Base-by-base conservation (phyloP, 2,329 filamentous ascomycete genomes). In the Macroventuria anomochaeta region DNA sequence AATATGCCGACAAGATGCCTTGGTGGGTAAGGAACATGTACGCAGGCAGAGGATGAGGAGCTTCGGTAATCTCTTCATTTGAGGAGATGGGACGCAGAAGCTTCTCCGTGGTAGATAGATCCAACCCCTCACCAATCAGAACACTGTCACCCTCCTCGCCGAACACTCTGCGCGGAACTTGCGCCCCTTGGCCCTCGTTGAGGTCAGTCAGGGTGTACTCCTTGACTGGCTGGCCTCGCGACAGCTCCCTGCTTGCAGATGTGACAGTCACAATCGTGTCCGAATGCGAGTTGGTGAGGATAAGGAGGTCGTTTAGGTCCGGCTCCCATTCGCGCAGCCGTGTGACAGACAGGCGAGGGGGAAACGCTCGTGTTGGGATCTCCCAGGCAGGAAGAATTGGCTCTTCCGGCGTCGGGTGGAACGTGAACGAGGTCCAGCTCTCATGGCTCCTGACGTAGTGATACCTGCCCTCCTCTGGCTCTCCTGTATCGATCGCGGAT, bases 11-110 rank as follows among this genome's bases (percentile, higher is more conserved):
- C 13, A 99, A 79, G 8, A 96, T 78, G 59, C 95, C 95, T 67
- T 97, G 91, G 61, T 96, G 88, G 55, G 96, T 97, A 13, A 99
- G 79, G 25, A 91, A 83, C 81, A 95, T 88, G 34, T 96, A 80
- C 10, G 88, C 91, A 5, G 95, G 95, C 7, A 97, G 76, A 11
- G 95, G 93, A 1, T 85, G 87, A 0, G 88, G 83, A 4, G 92
- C 96, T 65, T 93, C 84, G 26, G 89, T 83, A 39, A 96, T 85
- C 67, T 96, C 88, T 58, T 85, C 86, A 58, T 95, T 88, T 1
- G 85, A 83, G 17, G 85, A 85, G 53, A 96, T 89, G 1, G 93
- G 93, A 60, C 88, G 87, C 58, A 85, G 81, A 2, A 96, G 89
- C 62, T 85, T 90, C 46, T 93, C 89, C 54, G 84, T 90, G 69